phyloP scores from a whole-genome alignment of 1,139 yeast genomes.

The Suhomyces choctaworum region DNA sequence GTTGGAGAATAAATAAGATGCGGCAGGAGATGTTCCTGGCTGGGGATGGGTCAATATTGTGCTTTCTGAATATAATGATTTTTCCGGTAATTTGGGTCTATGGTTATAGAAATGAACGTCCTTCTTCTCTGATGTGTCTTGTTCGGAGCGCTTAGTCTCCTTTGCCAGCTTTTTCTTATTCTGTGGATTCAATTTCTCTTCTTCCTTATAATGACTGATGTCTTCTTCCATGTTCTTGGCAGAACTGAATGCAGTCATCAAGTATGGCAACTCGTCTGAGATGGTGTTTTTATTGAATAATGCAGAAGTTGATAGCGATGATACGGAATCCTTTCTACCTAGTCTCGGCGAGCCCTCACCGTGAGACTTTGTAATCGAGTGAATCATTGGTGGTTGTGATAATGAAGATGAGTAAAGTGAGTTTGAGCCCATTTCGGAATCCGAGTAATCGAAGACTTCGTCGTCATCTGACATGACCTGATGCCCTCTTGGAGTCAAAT shows the following conservation, averaged over 20 bases:
- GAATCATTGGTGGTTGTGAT: conserved; percentile 39
- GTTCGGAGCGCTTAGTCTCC: conserved; percentile 2
- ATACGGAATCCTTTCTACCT: conserved; percentile 28
- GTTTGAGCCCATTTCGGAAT: conserved; percentile 32
- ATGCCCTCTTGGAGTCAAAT: conserved; percentile 12
- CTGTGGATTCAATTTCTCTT: conserved; percentile 13
- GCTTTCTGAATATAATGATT: conserved; percentile 39
- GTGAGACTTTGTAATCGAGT: conserved; percentile 37
- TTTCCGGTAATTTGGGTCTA: conserved; percentile 32
- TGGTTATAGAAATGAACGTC: conserved; percentile 28
- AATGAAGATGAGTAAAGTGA: conserved; percentile 31
- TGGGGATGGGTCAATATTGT: conserved; percentile 26
- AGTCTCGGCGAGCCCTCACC: conserved; percentile 11
- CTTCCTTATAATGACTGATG: conserved; percentile 38
- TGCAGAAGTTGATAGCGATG: conserved; percentile 31
- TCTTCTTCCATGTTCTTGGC: conserved; percentile 55
- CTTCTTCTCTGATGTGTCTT: conserved; percentile 8
- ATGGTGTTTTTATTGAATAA: conserved; percentile 47
- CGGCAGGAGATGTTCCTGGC: conserved; percentile 25
- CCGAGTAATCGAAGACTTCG: conserved; percentile 28
- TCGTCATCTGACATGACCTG: conserved; percentile 13
- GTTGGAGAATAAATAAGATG: conserved; percentile 37
- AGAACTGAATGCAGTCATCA: conserved; percentile 58
- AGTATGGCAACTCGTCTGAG: conserved; percentile 55
- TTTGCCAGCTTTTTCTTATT: conserved; percentile 7